Percentiles rank a stretch among this genome's conserved stretches.
Evolutionary conservation across 495 filamentous ascomycete genomes (phyloP).

Genomic region (Podospora conica): DNA sequence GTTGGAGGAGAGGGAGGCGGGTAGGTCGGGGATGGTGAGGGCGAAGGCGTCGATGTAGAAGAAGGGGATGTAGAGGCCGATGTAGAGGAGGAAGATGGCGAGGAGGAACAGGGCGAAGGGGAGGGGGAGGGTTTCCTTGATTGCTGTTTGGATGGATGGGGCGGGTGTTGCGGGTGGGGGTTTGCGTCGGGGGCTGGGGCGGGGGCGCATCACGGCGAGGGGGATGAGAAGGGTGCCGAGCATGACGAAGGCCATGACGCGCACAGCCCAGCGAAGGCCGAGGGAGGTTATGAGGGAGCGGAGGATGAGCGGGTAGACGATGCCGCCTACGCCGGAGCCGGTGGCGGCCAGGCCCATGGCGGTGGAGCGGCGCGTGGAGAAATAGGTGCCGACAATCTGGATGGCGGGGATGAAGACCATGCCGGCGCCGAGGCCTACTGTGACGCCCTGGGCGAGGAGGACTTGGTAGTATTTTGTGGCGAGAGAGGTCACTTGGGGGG

Average conservation of each 20-base stretch:
- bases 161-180: conserved; percentile 18
- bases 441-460: conserved; percentile 54
- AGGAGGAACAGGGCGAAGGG: conserved; percentile 41
- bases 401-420: conserved; percentile 57
- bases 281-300: conserved; percentile 47
- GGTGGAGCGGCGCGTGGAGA: conserved; percentile 56
- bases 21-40: conserved; percentile 44
- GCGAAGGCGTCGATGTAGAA: conserved; percentile 55
- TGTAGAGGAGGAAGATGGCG: conserved; percentile 56
- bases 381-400: conserved; percentile 61
- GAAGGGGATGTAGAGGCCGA: conserved; percentile 59
- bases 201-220: conserved; percentile 49
- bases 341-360: conserved; percentile 61
- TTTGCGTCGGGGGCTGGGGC: conserved; percentile 13
- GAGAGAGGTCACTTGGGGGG: conserved; percentile 46
- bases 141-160: conserved; percentile 32
- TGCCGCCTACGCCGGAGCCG: conserved; percentile 61
- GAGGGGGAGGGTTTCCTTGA: conserved; percentile 28
- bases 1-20: conserved; percentile 35
- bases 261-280: conserved; percentile 61
- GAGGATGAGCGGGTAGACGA: conserved; percentile 60
- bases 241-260: conserved; percentile 57
- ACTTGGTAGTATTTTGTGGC: conserved; percentile 58
- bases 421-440: conserved; percentile 50
- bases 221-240: conserved; percentile 44